Base-by-base conservation (phyloP, 306 rosid species). In the Vachellia collinsii region DNA sequence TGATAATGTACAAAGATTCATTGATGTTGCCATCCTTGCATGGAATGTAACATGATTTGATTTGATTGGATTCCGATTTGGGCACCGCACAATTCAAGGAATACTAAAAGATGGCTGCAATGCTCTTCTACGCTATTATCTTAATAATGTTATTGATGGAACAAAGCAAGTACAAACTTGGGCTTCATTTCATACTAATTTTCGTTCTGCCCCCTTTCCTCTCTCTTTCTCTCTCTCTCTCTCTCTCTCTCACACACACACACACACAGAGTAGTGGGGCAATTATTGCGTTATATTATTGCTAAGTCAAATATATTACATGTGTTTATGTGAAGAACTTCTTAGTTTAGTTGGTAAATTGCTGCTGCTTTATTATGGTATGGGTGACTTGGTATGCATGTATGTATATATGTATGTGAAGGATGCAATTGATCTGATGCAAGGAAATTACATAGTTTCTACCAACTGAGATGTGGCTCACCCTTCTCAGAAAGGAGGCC, bases 371-470 rank as follows among this genome's bases (percentile, higher is more conserved):
- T 29, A 29, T 29, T 29, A 29, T 54, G 19, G 14, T 72, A 43
- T 79, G 61, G 51, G 20, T 83, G 77, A 79, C 80, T 38, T 78
- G 51, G 63, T 86, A 22, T 82, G 63, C 85, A 22, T 82, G 69
- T 81, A 22, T 81, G 75, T 70, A 47, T 74, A 65, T 81, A 22
- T 82, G 75, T 70, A 47, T 74, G 65, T 81, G 87, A 85, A 95
- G 99, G 99, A 95, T 79, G 94, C 98, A 78, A 95, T 92, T 86
- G 99, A 95, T 91, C 99, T 95, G 79, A 76, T 93, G 83, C 98
- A 95, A 88, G 99, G 99, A 84, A 94, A 95, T 88, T 95, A 91
- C 85, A 95, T 95, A 65, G 97, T 90, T 86, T 91, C 97, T 1
- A 94, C 89, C 78, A 65, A 90, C 84, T 85, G 92, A 82, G 98